Evolutionary conservation across 139 green algal genomes (phyloP), one percentile per base, ranked within the genome.

Genomic region (Monoraphidium neglectum): DNA sequence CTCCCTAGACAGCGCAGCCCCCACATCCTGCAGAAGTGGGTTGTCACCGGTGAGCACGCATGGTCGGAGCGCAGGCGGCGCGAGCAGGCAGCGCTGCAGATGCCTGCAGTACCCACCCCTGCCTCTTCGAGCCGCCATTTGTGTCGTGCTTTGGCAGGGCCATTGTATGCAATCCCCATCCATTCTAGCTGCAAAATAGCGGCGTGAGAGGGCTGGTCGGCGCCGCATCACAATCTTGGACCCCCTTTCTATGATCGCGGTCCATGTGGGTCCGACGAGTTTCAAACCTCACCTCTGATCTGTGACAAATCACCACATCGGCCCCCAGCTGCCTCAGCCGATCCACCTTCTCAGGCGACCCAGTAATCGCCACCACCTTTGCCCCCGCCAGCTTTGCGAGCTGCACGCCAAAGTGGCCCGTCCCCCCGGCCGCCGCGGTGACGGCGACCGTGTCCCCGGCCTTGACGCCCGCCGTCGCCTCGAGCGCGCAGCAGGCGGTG

Each of bases 341-440:
- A 12, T 74, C 40, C 30, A 77, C 84, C 51, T 93, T 93, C 15
- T 24, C 15, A 0, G 43, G n/a, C 3, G 66, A 68, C 6, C 88
- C 86, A 13, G 64, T 77, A 2, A 83, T 80, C 3, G 88, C 86
- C 4, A 93, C 59, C 18, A 91, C 84, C 1, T 66, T 53, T 4
- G 65, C 70, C 26, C 88, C 88, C 3, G 74, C 76, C 28, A 86
- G 68, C 74, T 77, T 43, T 3, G 88, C 90, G 53, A 93, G 73
- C 83, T 94, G 90, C 36, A 90, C 82, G 3, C 82, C 88, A 49
- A 94, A 83, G 59, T 90, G 87, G n/a, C 88, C 86, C 1, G 88
- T 90, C 24, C 79, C 90, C 18, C 90, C 90, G 28, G 86, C 90
- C 4, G 88, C 90, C 5, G 90, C 88, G 15, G 90, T 93, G 4